These are phyloP conservation scores for Penicillium sp. DNA, from an alignment of 2,329 filamentous ascomycete genomes.

Conservation along the genomic window DNA sequence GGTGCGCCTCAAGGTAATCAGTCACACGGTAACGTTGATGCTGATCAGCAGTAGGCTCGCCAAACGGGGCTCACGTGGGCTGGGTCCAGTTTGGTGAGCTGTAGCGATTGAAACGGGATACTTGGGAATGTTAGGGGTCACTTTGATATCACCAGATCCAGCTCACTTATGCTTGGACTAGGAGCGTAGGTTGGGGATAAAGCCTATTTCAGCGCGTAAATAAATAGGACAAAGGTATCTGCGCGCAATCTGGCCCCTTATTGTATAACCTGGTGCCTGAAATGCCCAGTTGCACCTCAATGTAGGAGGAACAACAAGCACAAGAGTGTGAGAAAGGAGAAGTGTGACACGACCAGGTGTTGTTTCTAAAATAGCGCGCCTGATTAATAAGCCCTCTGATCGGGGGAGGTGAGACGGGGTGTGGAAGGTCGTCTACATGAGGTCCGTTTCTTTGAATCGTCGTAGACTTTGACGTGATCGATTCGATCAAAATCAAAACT, in stretches of 20 bases:
- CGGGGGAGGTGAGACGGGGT: background rate
- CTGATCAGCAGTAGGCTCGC: background rate
- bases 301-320: background rate
- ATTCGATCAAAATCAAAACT: background rate
- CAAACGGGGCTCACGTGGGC: background rate
- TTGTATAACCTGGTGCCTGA: background rate
- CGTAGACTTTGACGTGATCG: background rate
- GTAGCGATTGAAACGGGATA: too few species aligned
- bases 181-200: background rate
- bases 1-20: background rate
- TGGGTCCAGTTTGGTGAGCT: too few species aligned
- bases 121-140: background rate
- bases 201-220: background rate
- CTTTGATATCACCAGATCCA: background rate
- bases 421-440: background rate
- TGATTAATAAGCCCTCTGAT: background rate
- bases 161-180: background rate
- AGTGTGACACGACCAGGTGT: background rate
- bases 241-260: background rate
- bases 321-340: background rate
- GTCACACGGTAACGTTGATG: background rate
- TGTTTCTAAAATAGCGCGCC: background rate
- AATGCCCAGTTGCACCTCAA: background rate
- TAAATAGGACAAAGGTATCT: background rate
- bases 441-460: background rate